phyloP scores from a whole-genome alignment of 2,329 filamentous ascomycete genomes.

The Penicillium sp. region DNA sequence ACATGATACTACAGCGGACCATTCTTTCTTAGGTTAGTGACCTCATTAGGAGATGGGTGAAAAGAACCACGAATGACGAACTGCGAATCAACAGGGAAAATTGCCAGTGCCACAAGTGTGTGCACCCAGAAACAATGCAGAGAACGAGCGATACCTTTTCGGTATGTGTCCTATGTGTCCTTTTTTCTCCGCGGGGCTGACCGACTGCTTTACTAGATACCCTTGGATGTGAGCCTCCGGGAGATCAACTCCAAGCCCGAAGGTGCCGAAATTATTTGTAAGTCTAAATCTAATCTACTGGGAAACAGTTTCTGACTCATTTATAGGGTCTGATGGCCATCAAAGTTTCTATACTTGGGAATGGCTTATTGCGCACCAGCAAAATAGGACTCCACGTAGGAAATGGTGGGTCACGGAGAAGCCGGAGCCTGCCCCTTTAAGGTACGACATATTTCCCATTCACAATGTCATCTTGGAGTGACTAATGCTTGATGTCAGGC shows the following conservation, averaged over 20 bases:
- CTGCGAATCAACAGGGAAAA: conserved; percentile 58
- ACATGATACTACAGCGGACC: conserved; percentile 18
- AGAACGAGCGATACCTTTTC: conserved; percentile 66
- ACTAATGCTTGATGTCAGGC: neutral
- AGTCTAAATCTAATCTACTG: conserved; percentile 13
- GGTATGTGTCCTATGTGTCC: conserved; percentile 40
- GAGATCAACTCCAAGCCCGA: neutral
- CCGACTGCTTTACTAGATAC: conserved; percentile 42
- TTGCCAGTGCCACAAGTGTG: conserved; percentile 65
- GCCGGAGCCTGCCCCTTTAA: too few relatives aligned
- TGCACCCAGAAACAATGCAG: conserved; percentile 69
- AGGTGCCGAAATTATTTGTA: conserved; percentile 53
- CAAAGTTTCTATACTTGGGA: conserved; percentile 63
- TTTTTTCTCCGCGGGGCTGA: neutral
- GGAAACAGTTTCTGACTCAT: neutral
- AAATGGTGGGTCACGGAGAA: too few relatives aligned
- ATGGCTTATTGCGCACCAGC: conserved; percentile 55
- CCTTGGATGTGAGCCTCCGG: conserved; percentile 31
- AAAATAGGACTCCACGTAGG: conserved; percentile 30
- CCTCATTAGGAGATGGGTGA: neutral
- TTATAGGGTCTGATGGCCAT: conserved; percentile 66
- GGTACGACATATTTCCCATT: too few relatives aligned
- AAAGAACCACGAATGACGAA: neutral
- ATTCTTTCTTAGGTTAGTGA: conserved; percentile 20
- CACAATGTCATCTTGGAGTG: too few relatives aligned